These are phyloP conservation scores for Pichia nanzhaoensis DNA, from an alignment of 805 yeast genomes.

Conservation along the genomic window DNA sequence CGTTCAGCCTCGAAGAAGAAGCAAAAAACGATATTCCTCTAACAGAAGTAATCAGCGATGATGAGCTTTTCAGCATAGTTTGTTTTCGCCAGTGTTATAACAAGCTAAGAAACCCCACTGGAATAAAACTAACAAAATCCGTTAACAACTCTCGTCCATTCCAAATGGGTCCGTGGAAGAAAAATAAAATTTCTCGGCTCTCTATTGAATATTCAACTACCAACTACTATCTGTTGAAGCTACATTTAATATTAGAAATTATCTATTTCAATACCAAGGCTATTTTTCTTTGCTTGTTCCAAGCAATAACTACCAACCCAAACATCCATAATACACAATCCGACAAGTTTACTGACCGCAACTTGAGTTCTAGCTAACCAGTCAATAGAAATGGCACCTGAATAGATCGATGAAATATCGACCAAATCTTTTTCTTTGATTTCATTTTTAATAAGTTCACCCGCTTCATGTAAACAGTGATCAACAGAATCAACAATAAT, in stretches of 20 bases:
- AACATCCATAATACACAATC: conserved; percentile 59
- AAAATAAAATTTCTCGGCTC: too few species aligned
- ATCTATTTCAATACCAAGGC: conserved; percentile 28
- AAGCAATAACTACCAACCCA: conserved; percentile 42
- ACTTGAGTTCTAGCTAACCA: conserved; percentile 25
- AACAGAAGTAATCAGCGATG: background rate
- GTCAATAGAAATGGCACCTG: conserved; percentile 4
- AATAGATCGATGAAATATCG: conserved; percentile 39
- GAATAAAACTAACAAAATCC: background rate
- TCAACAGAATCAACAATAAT: conserved; percentile 55
- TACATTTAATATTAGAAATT: conserved; percentile 21
- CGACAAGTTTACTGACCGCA: conserved; percentile 50
- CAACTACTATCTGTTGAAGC: background rate
- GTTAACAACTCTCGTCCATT: background rate
- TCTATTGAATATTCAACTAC: too few species aligned
- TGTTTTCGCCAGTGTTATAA: background rate
- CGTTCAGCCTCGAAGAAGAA: conserved; percentile 11
- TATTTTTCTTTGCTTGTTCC: conserved; percentile 20
- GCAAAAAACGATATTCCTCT: conserved; percentile 12
- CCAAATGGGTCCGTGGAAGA: too few species aligned
- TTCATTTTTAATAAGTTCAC: conserved; percentile 48
- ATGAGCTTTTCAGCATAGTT: background rate
- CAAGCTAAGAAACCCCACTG: background rate
- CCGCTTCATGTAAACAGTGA: conserved; percentile 55
- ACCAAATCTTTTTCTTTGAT: conserved; percentile 35